phyloP scores from a whole-genome alignment of 1,284 basidiomycete genomes.

The Coniferiporia sulphurascens region DNA sequence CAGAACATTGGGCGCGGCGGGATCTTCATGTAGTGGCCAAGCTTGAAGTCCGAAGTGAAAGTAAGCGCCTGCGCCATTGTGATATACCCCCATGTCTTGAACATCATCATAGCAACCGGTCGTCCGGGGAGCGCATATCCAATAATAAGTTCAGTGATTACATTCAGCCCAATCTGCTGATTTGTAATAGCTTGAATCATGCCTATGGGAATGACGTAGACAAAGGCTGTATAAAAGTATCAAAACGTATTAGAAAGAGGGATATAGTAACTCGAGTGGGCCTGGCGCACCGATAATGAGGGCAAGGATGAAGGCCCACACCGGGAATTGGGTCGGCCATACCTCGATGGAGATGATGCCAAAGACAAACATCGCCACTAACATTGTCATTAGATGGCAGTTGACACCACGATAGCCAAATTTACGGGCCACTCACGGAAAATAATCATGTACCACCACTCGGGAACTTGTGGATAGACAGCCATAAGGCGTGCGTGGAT shows the following conservation, averaged over 20 bases:
- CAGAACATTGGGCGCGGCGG: slow-evolving; percentile 33
- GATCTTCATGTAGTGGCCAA: slow-evolving; percentile 39
- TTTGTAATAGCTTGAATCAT: slow-evolving; percentile 44
- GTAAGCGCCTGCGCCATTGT: slow-evolving; percentile 35
- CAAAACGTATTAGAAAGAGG: neutral
- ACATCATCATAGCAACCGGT: slow-evolving; percentile 36
- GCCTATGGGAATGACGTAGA: slow-evolving; percentile 43
- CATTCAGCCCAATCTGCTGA: slow-evolving; percentile 38
- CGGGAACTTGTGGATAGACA: slow-evolving; percentile 21
- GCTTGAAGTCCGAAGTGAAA: slow-evolving; percentile 34
- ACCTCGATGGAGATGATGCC: slow-evolving; percentile 30
- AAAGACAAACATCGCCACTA: slow-evolving; percentile 28
- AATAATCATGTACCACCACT: slow-evolving; percentile 23
- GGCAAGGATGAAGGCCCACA: slow-evolving; percentile 34
- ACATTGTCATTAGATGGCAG: neutral
- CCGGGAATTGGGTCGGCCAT: slow-evolving; percentile 33
- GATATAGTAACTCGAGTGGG: too few species aligned
- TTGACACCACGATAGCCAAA: neutral
- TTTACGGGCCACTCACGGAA: slow-evolving; percentile 11
- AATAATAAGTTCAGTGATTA: slow-evolving; percentile 45
- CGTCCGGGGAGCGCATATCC: slow-evolving; percentile 34
- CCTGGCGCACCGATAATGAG: slow-evolving; percentile 26
- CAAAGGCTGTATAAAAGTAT: slow-evolving; percentile 26
- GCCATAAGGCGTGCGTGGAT: slow-evolving; percentile 27
- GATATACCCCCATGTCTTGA: slow-evolving; percentile 33